Evolutionary conservation across 495 filamentous ascomycete genomes (phyloP).

Genomic region (Acidomyces sp.): DNA sequence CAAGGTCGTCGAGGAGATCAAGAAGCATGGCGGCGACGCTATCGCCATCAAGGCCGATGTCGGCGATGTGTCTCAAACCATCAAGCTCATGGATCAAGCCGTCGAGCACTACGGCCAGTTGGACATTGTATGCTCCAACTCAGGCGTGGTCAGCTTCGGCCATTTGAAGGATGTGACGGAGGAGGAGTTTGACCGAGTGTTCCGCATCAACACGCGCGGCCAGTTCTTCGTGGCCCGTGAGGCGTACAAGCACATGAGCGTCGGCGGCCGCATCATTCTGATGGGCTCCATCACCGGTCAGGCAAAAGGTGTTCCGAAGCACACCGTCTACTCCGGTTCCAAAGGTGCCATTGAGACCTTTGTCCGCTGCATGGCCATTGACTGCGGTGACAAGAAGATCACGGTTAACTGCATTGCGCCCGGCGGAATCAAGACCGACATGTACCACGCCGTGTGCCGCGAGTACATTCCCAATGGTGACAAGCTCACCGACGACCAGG

Average conservation of each 20-base stretch:
- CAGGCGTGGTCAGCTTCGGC: conserved; percentile 42
- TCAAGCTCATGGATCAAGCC: conserved; percentile 33
- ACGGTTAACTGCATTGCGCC: conserved; percentile 56
- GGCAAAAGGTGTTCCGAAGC: conserved; percentile 49
- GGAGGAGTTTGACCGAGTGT: conserved; percentile 42
- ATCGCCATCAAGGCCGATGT: conserved; percentile 42
- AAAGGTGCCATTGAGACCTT: conserved; percentile 48
- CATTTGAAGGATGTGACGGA: conserved; percentile 36
- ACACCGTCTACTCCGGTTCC: conserved; percentile 47
- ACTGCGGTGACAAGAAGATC: conserved; percentile 39
- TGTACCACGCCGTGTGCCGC: conserved; percentile 52
- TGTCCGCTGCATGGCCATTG: conserved; percentile 42
- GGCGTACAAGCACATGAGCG: conserved; percentile 48
- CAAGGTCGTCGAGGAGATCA: conserved; percentile 35
- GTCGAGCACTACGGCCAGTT: conserved; percentile 34
- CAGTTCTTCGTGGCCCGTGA: conserved; percentile 56
- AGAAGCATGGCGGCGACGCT: conserved; percentile 31
- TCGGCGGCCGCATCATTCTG: conserved; percentile 49
- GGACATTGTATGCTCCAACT: conserved; percentile 41
- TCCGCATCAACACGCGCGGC: conserved; percentile 45
- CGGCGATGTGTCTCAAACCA: conserved; percentile 33
- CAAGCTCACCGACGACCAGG: conserved; percentile 34
- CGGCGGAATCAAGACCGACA: conserved; percentile 56
- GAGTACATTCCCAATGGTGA: conserved; percentile 51
- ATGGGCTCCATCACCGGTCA: conserved; percentile 53